Percentiles rank a stretch among this genome's conserved stretches.
phyloP scores from a whole-genome alignment of 805 yeast species.

The Blastobotrys terrestris region DNA sequence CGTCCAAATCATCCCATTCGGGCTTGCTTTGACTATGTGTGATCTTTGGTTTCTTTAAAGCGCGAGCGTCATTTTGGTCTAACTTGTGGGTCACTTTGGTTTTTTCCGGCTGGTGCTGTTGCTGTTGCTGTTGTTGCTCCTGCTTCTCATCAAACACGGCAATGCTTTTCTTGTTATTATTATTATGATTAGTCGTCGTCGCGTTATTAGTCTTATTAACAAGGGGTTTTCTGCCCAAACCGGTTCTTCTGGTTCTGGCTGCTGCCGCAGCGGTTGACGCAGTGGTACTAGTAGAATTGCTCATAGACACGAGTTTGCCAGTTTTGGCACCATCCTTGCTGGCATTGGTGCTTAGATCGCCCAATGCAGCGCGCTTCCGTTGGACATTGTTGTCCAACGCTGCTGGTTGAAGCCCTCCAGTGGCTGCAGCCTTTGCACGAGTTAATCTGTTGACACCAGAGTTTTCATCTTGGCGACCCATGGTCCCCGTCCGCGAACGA shows the following conservation, averaged over 20 bases:
- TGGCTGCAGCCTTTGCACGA: constrained; percentile 15
- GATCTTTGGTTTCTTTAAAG: constrained; percentile 9
- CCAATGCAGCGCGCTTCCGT: constrained; percentile 31
- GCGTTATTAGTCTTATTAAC: neutral
- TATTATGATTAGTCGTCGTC: neutral
- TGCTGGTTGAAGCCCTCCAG: constrained; percentile 7
- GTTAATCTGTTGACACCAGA: constrained; percentile 9
- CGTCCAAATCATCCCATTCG: constrained; percentile 29
- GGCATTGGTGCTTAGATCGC: constrained; percentile 29
- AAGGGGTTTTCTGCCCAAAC: neutral
- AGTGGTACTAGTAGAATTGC: neutral
- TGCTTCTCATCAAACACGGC: neutral
- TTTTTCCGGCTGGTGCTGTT: neutral
- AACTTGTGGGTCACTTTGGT: neutral
- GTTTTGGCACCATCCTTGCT: constrained; percentile 13
- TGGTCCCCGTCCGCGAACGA: constrained; percentile 9
- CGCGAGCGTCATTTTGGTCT: neutral
- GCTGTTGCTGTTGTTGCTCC: neutral
- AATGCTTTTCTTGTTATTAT: neutral
- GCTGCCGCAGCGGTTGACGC: constrained; percentile 2
- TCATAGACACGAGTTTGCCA: neutral
- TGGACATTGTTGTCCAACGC: constrained; percentile 10
- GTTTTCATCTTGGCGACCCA: constrained; percentile 9
- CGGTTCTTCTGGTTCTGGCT: neutral
- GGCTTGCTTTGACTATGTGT: constrained; percentile 2